phyloP scores from a whole-genome alignment of 768 basidiomycete genomes.

The Lepiota venenata region DNA sequence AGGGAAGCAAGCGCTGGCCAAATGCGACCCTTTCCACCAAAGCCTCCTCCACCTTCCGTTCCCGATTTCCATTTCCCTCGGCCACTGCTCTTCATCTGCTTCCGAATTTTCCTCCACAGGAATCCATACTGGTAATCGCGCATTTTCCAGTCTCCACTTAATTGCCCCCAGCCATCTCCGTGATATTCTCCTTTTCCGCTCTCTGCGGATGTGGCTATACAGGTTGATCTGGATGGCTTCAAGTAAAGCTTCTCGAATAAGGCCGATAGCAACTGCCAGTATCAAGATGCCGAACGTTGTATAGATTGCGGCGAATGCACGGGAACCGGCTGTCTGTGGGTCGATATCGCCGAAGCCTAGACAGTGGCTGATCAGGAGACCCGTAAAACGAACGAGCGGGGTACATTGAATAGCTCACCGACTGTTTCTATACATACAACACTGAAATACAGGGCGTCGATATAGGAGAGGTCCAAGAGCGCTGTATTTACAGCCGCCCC shows the following conservation, averaged over 20 bases:
- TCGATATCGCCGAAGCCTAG: constrained; percentile 75
- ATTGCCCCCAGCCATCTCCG: constrained; percentile 58
- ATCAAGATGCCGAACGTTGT: constrained; percentile 59
- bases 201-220: constrained; percentile 47
- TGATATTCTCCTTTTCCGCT: constrained; percentile 46
- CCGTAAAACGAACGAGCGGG: neutral
- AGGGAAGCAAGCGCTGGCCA: neutral
- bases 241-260: constrained; percentile 66
- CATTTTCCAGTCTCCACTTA: constrained; percentile 56
- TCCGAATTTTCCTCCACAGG: neutral
- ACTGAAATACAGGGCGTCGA: constrained; percentile 77
- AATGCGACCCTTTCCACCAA: neutral
- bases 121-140: constrained; percentile 54
- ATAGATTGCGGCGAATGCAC: constrained; percentile 60
- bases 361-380: constrained; percentile 7
- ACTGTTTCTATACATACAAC: constrained; percentile 71
- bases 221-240: constrained; percentile 71
- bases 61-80: neutral
- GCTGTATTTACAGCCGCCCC: constrained; percentile 61
- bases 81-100: neutral
- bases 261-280: constrained; percentile 58
- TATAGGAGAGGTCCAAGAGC: constrained; percentile 54
- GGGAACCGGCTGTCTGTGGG: constrained; percentile 46
- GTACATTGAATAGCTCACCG: constrained; percentile 26
- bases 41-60: constrained; percentile 4